phyloP scores from a whole-genome alignment of 2,329 filamentous ascomycete species.

The Trichoderma asperellum region DNA sequence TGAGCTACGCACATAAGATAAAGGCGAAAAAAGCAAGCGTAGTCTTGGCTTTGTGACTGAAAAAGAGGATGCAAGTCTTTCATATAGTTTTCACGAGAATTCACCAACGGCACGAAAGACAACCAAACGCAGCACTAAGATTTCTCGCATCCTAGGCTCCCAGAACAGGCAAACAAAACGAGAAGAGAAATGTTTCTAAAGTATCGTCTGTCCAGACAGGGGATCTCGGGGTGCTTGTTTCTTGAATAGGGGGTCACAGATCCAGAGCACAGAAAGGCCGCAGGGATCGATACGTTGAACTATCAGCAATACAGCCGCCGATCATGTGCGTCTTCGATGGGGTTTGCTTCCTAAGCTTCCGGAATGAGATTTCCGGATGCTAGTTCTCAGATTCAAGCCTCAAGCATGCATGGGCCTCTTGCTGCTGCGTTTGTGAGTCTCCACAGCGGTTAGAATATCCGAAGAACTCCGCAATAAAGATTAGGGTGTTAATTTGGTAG shows the following conservation, averaged over 20 bases:
- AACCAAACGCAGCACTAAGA: constrained; percentile 33
- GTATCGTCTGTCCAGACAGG: not conserved
- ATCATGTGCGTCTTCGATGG: constrained; percentile 15
- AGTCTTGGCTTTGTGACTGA: not conserved
- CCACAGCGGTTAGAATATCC: constrained; percentile 22
- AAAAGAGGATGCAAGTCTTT: constrained; percentile 29
- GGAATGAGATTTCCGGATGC: constrained; percentile 1
- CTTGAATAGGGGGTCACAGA: constrained; percentile 19
- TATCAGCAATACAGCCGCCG: not conserved
- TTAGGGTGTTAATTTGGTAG: not conserved
- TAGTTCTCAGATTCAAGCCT: not conserved
- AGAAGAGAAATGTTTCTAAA: not conserved
- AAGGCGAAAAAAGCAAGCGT: not conserved
- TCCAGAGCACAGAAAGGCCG: constrained; percentile 20
- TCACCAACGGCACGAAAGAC: constrained; percentile 35
- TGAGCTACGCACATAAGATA: not conserved
- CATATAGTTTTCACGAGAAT: constrained; percentile 36
- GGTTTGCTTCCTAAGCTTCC: constrained; percentile 19
- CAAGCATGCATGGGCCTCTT: not conserved
- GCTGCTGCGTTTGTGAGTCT: constrained; percentile 23
- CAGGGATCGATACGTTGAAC: constrained; percentile 4
- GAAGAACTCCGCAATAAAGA: constrained; percentile 8
- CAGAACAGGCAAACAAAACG: constrained; percentile 38
- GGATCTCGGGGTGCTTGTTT: constrained; percentile 5
- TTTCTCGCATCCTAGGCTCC: constrained; percentile 34